Evolutionary conservation across 169 alveolate species (phyloP).

Genomic region (Cryptosporidium xiaoi): DNA sequence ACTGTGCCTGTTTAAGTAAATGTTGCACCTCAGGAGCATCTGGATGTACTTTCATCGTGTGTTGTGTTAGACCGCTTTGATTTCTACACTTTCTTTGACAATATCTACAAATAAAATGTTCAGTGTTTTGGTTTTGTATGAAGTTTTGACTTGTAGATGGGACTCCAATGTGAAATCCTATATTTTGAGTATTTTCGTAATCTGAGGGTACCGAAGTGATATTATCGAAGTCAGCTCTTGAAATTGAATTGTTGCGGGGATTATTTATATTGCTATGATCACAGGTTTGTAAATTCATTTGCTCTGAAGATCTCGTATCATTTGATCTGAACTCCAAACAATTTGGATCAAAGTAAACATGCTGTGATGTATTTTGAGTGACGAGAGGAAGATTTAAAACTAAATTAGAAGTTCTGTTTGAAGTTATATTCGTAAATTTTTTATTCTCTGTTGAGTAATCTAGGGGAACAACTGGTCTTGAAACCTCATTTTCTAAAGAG

Average conservation of each 20-base stretch:
- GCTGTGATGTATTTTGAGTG: slow-evolving; percentile 25
- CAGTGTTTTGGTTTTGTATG: slow-evolving; percentile 46
- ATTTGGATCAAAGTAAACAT: slow-evolving; percentile 11
- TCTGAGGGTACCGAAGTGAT: slow-evolving; percentile 16
- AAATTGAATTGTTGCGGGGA: slow-evolving; percentile 3
- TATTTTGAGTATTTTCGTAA: slow-evolving; percentile 18
- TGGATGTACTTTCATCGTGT: slow-evolving; percentile 73
- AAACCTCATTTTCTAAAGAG: slow-evolving; percentile 19
- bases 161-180: slow-evolving; percentile 32
- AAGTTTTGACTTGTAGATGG: slow-evolving; percentile 16
- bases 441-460: slow-evolving; percentile 56
- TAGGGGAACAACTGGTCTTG: slow-evolving; percentile 32
- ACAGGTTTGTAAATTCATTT: slow-evolving; percentile 6
- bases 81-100: slow-evolving; percentile 72
- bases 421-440: neutral
- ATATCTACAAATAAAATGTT: slow-evolving; percentile 66
- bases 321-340: slow-evolving; percentile 10
- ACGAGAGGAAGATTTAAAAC: slow-evolving; percentile 14
- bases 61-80: slow-evolving; percentile 74
- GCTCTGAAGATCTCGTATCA: slow-evolving; percentile 19
- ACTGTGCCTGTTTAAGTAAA: slow-evolving; percentile 68
- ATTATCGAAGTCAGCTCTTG: slow-evolving; percentile 21
- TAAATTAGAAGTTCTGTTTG: slow-evolving; percentile 24
- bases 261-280: slow-evolving; percentile 12
- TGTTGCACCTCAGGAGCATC: slow-evolving; percentile 76